Evolutionary conservation across 2,329 filamentous ascomycete genomes (phyloP).

Genomic region (Malbranchea zuffiana): DNA sequence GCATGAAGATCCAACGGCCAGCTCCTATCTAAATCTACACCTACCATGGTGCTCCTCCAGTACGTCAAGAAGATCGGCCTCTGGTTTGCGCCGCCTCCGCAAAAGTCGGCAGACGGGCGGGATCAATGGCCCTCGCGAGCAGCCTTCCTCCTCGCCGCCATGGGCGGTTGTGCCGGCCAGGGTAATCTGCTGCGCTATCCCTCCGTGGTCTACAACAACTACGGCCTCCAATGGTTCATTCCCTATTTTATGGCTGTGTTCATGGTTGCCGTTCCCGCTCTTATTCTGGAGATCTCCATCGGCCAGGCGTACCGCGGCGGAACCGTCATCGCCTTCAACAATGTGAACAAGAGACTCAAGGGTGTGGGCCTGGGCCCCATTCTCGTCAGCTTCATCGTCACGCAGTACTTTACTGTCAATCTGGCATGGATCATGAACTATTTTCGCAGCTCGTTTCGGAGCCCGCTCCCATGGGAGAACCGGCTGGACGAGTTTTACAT

Average conservation of each 20-base stretch:
- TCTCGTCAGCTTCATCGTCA: slow-evolving; percentile 45
- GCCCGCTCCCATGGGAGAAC: slow-evolving; percentile 45
- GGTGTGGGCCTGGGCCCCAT: slow-evolving; percentile 44
- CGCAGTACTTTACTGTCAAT: slow-evolving; percentile 47
- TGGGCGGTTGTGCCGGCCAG: slow-evolving; percentile 49
- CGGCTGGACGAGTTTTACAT: slow-evolving; percentile 44
- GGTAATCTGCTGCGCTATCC: slow-evolving; percentile 50
- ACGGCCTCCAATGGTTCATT: slow-evolving; percentile 51
- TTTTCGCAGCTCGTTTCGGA: slow-evolving; percentile 46
- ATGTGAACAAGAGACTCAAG: slow-evolving; percentile 43
- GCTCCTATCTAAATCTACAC: background rate
- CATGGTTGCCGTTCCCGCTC: slow-evolving; percentile 45
- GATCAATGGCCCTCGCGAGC: slow-evolving; percentile 48
- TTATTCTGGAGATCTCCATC: slow-evolving; percentile 45
- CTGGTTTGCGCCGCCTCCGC: slow-evolving; percentile 26
- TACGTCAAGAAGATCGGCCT: slow-evolving; percentile 17
- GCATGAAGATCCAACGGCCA: no score
- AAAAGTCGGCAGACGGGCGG: slow-evolving; percentile 32
- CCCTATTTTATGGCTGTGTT: slow-evolving; percentile 47
- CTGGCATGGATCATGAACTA: slow-evolving; percentile 51
- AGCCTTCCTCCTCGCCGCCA: slow-evolving; percentile 47
- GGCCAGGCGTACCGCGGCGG: slow-evolving; percentile 47
- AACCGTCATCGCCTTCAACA: slow-evolving; percentile 45
- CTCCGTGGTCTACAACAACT: slow-evolving; percentile 50
- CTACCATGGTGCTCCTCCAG: slow-evolving; percentile 7